Evolutionary conservation across 495 filamentous ascomycete species (phyloP).

Genomic region (Venustampulla echinocandica): DNA sequence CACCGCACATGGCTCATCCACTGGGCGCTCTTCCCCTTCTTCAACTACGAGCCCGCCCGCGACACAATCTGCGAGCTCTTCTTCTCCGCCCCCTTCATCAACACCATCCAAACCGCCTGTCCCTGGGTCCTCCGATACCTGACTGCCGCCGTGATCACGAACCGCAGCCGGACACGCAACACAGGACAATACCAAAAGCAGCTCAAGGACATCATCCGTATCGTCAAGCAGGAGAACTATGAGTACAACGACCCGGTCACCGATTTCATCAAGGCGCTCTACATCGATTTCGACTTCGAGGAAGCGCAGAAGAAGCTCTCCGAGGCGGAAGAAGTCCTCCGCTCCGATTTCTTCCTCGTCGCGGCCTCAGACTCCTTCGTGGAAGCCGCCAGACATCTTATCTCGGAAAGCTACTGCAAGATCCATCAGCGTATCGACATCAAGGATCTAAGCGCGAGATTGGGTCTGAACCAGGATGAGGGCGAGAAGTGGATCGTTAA

Average conservation of each 20-base stretch:
- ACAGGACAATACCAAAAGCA: slow-evolving; percentile 90
- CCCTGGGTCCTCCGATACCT: slow-evolving; percentile 96
- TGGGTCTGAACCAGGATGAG: slow-evolving; percentile 84
- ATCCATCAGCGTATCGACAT: slow-evolving; percentile 98
- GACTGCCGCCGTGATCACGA: slow-evolving; percentile 90
- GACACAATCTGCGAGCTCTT: slow-evolving; percentile 89
- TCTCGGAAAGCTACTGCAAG: slow-evolving; percentile 99
- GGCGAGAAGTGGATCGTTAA: slow-evolving; percentile 99
- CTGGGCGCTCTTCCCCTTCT: slow-evolving; percentile 98
- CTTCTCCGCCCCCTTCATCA: slow-evolving; percentile 94
- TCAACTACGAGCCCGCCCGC: slow-evolving; percentile 89
- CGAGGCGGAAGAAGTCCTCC: slow-evolving; percentile 85
- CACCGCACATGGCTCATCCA: slow-evolving; percentile 96
- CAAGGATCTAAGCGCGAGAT: slow-evolving; percentile 82
- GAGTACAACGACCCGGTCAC: slow-evolving; percentile 96
- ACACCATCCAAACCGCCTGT: slow-evolving; percentile 96
- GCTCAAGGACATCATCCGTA: slow-evolving; percentile 88
- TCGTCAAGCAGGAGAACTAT: slow-evolving; percentile 93
- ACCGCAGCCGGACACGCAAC: slow-evolving; percentile 75
- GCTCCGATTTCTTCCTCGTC: slow-evolving; percentile 91
- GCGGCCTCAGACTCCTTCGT: slow-evolving; percentile 81
- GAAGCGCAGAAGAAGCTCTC: slow-evolving; percentile 89
- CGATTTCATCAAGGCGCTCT: slow-evolving; percentile 90
- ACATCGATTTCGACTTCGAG: slow-evolving; percentile 97
- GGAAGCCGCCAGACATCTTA: slow-evolving; percentile 87